Evolutionary conservation across 2,329 filamentous ascomycete genomes (phyloP).

Genomic region (Zalaria sp.): DNA sequence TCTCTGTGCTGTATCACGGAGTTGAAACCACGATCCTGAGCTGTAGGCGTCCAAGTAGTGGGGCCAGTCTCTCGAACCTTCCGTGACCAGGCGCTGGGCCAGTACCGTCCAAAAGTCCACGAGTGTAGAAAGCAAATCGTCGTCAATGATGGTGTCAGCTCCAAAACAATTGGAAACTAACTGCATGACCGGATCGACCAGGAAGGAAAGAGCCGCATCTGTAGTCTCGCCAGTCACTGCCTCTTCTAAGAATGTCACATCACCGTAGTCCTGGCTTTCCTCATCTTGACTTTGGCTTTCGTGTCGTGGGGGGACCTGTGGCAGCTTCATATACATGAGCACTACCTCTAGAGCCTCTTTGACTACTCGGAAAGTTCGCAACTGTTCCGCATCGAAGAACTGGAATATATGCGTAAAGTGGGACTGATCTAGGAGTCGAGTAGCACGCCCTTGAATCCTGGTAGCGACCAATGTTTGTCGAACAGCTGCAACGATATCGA

Average conservation of each 20-base stretch:
- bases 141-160: constrained; percentile 40
- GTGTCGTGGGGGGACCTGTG: constrained; percentile 7
- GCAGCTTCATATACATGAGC: constrained; percentile 1
- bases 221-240: constrained; percentile 1
- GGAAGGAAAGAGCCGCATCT: constrained; percentile 21
- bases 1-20: constrained; percentile 30
- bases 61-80: constrained; percentile 34
- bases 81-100: constrained; percentile 32
- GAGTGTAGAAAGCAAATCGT: constrained; percentile 35
- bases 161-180: constrained; percentile 49
- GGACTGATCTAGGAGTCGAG: constrained; percentile 25
- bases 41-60: constrained; percentile 42
- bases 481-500: constrained; percentile 37
- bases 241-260: constrained; percentile 41
- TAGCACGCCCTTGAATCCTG: constrained; percentile 6
- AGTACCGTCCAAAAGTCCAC: constrained; percentile 42
- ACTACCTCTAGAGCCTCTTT: constrained; percentile 36
- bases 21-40: constrained; percentile 33
- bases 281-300: constrained; percentile 29
- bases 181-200: constrained; percentile 36
- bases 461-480: constrained; percentile 31
- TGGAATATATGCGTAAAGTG: constrained; percentile 29
- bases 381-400: constrained; percentile 32
- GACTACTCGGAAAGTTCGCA: constrained; percentile 29
- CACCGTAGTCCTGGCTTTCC: constrained; percentile 52